Evolutionary conservation across 208 protist genomes (phyloP).

Genomic region (Leptomonas seymouri): DNA sequence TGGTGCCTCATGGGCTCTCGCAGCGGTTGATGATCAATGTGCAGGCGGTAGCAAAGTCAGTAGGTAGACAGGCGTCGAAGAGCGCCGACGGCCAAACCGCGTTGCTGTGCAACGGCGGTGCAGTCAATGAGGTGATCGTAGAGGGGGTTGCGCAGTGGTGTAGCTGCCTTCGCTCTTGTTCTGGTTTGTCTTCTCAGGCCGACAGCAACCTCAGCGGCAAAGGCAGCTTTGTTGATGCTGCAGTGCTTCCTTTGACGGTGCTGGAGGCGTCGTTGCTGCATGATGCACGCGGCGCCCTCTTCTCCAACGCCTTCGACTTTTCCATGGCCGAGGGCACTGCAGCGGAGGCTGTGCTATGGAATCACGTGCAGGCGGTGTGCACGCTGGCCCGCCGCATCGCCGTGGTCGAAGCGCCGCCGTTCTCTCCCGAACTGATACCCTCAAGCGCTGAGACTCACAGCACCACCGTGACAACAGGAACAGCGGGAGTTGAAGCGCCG

Average conservation of each 20-base stretch:
- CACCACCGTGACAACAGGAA: neutral
- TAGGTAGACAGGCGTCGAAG: neutral
- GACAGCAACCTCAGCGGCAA: neutral
- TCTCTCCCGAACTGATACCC: neutral
- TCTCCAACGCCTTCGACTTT: conserved; percentile 7
- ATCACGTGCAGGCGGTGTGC: conserved; percentile 31
- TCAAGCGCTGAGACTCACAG: too few relatives aligned
- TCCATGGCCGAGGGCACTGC: conserved; percentile 13
- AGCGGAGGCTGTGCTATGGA: conserved; percentile 15
- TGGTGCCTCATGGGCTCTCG: neutral
- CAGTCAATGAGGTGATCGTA: too few relatives aligned
- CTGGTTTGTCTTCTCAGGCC: neutral
- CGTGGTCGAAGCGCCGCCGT: neutral
- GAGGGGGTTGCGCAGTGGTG: conserved; percentile 12
- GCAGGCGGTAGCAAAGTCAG: neutral
- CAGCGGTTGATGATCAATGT: conserved; percentile 22
- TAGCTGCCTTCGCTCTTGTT: neutral
- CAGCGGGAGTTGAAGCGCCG: neutral
- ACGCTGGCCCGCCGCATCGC: conserved; percentile 16
- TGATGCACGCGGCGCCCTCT: conserved; percentile 17
- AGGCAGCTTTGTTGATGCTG: neutral
- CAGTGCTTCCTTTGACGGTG: conserved; percentile 11
- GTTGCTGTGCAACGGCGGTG: neutral
- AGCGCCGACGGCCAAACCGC: neutral
- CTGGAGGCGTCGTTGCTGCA: conserved; percentile 16